These are phyloP conservation scores for Cyanodermella asteris DNA, from an alignment of 2,329 filamentous ascomycete species.

Conservation along the genomic window DNA sequence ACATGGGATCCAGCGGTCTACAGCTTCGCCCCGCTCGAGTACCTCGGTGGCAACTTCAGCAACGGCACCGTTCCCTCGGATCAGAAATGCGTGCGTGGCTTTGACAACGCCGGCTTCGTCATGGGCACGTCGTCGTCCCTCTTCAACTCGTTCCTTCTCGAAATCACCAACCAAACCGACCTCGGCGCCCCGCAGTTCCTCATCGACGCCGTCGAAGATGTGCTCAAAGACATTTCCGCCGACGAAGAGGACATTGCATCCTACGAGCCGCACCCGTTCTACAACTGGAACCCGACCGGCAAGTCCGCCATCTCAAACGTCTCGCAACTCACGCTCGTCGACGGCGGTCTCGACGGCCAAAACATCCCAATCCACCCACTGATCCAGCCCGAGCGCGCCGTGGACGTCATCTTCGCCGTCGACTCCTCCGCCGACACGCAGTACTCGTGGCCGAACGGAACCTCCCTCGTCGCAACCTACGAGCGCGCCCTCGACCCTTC, in stretches of 20 bases:
- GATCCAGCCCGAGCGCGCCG: constrained; percentile 46
- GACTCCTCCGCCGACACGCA: constrained; percentile 55
- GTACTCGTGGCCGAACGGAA: constrained; percentile 55
- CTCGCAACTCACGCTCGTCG: constrained; percentile 46
- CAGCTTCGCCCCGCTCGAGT: constrained; percentile 49
- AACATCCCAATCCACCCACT: constrained; percentile 63
- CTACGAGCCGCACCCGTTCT: constrained; percentile 59
- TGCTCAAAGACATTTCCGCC: constrained; percentile 34
- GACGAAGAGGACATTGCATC: constrained; percentile 51
- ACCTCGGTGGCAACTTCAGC: constrained; percentile 51
- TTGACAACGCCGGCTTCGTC: constrained; percentile 62
- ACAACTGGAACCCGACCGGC: constrained; percentile 36
- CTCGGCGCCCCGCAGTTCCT: constrained; percentile 30
- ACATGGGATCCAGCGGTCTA: constrained; percentile 51
- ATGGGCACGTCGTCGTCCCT: constrained; percentile 72
- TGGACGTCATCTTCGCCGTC: constrained; percentile 65
- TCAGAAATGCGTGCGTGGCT: constrained; percentile 49
- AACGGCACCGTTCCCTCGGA: constrained; percentile 33
- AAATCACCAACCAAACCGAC: constrained; percentile 34
- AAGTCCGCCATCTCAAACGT: constrained; percentile 28
- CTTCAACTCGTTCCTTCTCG: constrained; percentile 58
- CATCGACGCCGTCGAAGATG: constrained; percentile 24
- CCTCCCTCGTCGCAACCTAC: constrained; percentile 52
- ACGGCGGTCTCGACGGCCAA: constrained; percentile 56
- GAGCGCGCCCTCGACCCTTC: constrained; percentile 35